Conservation (phyloP, 768 basidiomycete species). For the Rhodosporidiobolus odoratus region DNA sequence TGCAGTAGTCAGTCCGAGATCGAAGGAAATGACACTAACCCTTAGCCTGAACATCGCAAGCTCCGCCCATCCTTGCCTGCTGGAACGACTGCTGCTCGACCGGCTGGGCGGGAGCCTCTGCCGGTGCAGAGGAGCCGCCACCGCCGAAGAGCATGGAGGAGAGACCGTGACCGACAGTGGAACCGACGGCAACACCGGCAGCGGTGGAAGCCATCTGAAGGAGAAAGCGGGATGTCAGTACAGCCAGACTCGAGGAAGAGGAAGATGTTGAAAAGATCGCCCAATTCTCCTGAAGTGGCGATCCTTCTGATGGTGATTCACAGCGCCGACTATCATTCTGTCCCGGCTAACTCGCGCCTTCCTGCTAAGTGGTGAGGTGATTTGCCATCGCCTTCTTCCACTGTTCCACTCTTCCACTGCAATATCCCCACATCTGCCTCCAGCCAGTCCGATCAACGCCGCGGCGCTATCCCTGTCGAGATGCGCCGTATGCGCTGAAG, state of each 20-base stretch:
- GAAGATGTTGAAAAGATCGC: no score
- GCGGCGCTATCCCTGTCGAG: neutral
- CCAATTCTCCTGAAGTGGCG: no score
- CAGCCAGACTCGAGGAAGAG: neutral
- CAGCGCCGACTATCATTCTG: no score
- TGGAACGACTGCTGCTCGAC: conserved; percentile 51
- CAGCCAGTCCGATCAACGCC: no score
- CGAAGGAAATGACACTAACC: conserved; percentile 50
- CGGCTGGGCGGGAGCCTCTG: conserved; percentile 53
- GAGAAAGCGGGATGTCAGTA: neutral
- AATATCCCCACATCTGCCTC: no score
- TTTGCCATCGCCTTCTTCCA: no score
- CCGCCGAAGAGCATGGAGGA: conserved; percentile 85
- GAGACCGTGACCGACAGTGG: conserved; percentile 81
- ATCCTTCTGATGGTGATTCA: no score
- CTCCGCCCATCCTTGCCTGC: conserved; percentile 47
- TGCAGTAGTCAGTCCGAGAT: neutral
- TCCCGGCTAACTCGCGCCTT: no score
- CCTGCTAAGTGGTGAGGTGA: no score
- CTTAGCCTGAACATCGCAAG: conserved; percentile 75
- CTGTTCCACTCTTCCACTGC: no score
- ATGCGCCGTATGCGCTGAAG: neutral
- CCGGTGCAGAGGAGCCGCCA: conserved; percentile 49
- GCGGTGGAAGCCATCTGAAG: conserved; percentile 53
- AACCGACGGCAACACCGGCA: conserved; percentile 81